phyloP scores from a whole-genome alignment of 257 asterid species.

The Leonotis leonurus region DNA sequence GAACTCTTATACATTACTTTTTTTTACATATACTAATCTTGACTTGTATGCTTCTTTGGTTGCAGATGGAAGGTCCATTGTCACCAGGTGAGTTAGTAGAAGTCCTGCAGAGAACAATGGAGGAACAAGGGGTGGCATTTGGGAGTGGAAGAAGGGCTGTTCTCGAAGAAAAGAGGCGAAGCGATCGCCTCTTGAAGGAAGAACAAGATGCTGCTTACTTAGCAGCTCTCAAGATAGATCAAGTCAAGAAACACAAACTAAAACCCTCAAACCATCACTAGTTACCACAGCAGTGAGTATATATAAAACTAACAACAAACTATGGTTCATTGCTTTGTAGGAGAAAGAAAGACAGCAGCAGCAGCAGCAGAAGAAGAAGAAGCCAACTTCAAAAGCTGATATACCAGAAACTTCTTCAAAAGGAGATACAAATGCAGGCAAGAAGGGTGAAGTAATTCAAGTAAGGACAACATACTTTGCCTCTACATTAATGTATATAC shows the following conservation, averaged over 20 bases:
- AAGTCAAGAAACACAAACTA: constrained; percentile 28
- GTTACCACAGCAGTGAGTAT: not conserved
- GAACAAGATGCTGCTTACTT: constrained; percentile 83
- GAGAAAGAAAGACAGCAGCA: constrained; percentile 44
- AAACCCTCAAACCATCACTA: not conserved
- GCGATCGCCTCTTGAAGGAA: constrained; percentile 49
- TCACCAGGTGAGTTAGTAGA: constrained; percentile 69
- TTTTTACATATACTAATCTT: not conserved
- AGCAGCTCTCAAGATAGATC: constrained; percentile 63
- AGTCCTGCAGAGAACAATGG: constrained; percentile 60
- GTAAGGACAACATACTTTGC: constrained; percentile 21
- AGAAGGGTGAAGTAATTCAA: constrained; percentile 54
- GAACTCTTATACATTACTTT: not conserved
- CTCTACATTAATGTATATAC: not conserved
- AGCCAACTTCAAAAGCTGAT: constrained; percentile 15
- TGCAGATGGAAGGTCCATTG: constrained; percentile 77
- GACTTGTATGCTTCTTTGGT: not conserved
- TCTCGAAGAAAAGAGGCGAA: constrained; percentile 38
- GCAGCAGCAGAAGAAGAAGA: too few relatives aligned
- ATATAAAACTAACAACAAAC: not conserved
- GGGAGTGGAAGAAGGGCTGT: constrained; percentile 43
- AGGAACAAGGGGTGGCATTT: constrained; percentile 71
- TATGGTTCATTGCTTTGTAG: constrained; percentile 22
- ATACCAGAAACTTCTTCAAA: constrained; percentile 22
- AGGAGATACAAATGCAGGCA: constrained; percentile 17